Evolutionary conservation across 208 protist species (phyloP).

Genomic region (Trypanosoma lewisi): DNA sequence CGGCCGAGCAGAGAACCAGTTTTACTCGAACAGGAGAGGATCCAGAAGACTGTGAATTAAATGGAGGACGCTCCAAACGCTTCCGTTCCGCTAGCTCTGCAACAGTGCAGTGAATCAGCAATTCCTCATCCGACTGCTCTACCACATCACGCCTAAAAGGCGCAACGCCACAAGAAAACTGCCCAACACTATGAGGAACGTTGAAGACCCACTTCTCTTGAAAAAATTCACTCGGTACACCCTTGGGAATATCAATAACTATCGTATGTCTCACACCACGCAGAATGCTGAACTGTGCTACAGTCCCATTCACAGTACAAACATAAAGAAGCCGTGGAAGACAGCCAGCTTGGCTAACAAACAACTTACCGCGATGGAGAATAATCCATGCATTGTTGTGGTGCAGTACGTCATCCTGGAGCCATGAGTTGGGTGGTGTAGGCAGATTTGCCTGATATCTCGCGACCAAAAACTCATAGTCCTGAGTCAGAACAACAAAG

Average conservation of each 20-base stretch:
- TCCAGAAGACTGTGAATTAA: neutral
- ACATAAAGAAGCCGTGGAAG: conserved; percentile 5
- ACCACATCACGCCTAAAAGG: conserved; percentile 24
- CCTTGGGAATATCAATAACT: conserved; percentile 19
- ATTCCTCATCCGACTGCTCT: conserved; percentile 32
- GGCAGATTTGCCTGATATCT: conserved; percentile 76
- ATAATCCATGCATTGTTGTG: conserved; percentile 35
- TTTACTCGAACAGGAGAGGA: conserved; percentile 21
- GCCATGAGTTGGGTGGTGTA: conserved; percentile 14
- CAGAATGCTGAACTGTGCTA: conserved; percentile 19
- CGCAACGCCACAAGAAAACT: conserved; percentile 2
- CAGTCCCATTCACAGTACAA: conserved; percentile 19
- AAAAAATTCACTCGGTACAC: conserved; percentile 20
- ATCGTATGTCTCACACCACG: conserved; percentile 13
- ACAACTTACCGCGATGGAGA: conserved; percentile 19
- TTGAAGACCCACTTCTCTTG: conserved; percentile 31
- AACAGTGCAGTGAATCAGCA: conserved; percentile 28
- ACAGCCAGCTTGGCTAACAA: neutral
- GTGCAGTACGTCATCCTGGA: conserved; percentile 20
- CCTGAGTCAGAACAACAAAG: conserved; percentile 56
- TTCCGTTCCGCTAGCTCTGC: conserved; percentile 32
- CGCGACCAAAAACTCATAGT: conserved; percentile 53
- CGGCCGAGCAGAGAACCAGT: conserved; percentile 16
- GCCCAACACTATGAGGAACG: conserved; percentile 14
- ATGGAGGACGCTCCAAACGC: neutral